Conservation (phyloP, 2,329 filamentous ascomycete genomes). For the Tolypocladium tropicale region DNA sequence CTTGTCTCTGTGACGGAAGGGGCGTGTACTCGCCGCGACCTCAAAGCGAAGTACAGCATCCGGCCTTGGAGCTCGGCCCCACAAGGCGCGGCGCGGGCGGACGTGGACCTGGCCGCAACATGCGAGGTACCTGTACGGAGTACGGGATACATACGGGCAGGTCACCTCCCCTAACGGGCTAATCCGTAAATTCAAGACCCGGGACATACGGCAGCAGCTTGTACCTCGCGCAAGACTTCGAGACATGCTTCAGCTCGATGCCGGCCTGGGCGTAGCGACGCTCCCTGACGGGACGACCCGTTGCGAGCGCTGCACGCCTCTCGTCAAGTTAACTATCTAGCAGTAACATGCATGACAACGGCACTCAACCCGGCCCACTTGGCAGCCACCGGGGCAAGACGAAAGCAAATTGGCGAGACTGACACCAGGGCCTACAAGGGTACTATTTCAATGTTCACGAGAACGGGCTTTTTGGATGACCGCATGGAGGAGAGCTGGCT, state of each 20-base stretch:
- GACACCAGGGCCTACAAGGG: too few species aligned
- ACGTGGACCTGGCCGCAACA: neutral
- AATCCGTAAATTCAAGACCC: neutral
- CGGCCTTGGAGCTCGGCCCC: neutral
- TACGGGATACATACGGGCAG: neutral
- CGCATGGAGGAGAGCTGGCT: neutral
- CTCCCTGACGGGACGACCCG: neutral
- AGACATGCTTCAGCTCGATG: neutral
- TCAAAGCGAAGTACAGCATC: neutral
- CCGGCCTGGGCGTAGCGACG: neutral
- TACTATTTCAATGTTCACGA: too few species aligned
- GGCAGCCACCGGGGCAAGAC: too few species aligned
- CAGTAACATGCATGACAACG: too few species aligned
- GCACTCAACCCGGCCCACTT: too few species aligned
- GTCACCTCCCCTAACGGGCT: neutral
- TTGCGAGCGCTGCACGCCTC: too few species aligned
- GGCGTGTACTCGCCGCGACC: neutral
- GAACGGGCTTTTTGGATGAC: neutral
- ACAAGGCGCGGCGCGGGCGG: neutral
- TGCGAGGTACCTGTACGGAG: neutral
- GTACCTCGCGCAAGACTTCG: neutral
- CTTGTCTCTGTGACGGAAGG: neutral
- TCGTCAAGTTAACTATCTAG: too few species aligned
- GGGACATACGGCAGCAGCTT: neutral
- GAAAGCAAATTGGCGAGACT: too few species aligned